These are phyloP conservation scores for Rhexocercosporidium sp. DNA, from an alignment of 2,329 filamentous ascomycete species.

Conservation along the genomic window DNA sequence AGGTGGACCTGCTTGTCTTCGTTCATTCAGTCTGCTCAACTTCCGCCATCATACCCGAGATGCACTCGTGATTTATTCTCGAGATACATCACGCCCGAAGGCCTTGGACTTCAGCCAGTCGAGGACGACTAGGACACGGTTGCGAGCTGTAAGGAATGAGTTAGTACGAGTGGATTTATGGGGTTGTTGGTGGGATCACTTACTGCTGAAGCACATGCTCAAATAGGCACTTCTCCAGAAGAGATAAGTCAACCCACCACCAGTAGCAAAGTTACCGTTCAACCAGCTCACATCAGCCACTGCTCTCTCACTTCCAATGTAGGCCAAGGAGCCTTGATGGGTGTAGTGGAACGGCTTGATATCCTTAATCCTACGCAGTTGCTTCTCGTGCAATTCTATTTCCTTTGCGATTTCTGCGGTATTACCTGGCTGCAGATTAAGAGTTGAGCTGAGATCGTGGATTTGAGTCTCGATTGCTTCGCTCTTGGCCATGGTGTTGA, in stretches of 20 bases:
- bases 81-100: conserved; percentile 93
- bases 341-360: conserved; percentile 98
- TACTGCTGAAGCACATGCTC: conserved; percentile 99
- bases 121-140: conserved; percentile 88
- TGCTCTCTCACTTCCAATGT: conserved; percentile 97
- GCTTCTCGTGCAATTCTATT: conserved; percentile 86
- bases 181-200: conserved; percentile 50
- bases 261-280: conserved; percentile 93
- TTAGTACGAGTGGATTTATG: conserved; percentile 26
- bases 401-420: conserved; percentile 71
- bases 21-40: conserved; percentile 10
- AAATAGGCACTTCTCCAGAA: conserved; percentile 99
- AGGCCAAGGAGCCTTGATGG: conserved; percentile 94
- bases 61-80: conserved; percentile 61
- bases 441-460: conserved; percentile 65
- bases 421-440: conserved; percentile 66
- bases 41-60: not conserved
- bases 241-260: conserved; percentile 92
- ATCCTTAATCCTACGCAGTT: conserved; percentile 87
- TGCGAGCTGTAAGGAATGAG: conserved; percentile 68
- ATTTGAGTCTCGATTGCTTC: conserved; percentile 81
- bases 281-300: conserved; percentile 98
- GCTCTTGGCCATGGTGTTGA: conserved; percentile 99
- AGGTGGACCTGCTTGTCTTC: not conserved
- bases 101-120: conserved; percentile 98